Percentiles rank a stretch among this genome's conserved stretches.
Conservation (phyloP, 176 grass and related monocot genomes). For the Oryza coarctata region DNA sequence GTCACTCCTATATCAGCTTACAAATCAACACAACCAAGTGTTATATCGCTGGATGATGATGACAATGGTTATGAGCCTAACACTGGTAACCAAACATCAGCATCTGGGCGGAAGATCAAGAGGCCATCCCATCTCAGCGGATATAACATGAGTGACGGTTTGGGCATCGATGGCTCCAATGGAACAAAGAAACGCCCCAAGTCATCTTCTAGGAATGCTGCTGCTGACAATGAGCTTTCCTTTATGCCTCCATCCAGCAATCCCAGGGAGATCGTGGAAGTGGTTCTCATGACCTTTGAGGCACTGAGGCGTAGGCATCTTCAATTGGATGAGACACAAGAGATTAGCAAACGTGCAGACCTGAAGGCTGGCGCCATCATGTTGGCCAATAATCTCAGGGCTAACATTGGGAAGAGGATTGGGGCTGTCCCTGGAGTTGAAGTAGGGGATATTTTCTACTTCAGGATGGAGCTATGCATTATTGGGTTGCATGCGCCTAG, state of each 20-base stretch:
- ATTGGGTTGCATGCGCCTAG: slow-evolving; percentile 78
- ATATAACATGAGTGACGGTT: slow-evolving; percentile 22
- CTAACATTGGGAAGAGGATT: slow-evolving; percentile 63
- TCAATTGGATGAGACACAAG: slow-evolving; percentile 70
- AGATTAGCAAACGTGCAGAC: slow-evolving; percentile 64
- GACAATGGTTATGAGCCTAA: slow-evolving; percentile 41
- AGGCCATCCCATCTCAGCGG: slow-evolving; percentile 34
- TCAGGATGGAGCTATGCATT: slow-evolving; percentile 85
- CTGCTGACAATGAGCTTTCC: slow-evolving; percentile 28
- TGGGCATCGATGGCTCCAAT: slow-evolving; percentile 20
- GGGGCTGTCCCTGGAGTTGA: slow-evolving; percentile 72
- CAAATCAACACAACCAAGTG: slow-evolving; percentile 18
- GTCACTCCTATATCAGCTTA: slow-evolving; percentile 54
- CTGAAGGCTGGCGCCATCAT: slow-evolving; percentile 69
- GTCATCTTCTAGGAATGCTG: slow-evolving; percentile 29
- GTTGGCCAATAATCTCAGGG: slow-evolving; percentile 57
- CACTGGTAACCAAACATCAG: slow-evolving; percentile 45
- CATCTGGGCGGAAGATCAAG: slow-evolving; percentile 63
- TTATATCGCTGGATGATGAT: slow-evolving; percentile 45
- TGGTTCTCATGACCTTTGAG: slow-evolving; percentile 79
- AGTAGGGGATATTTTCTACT: slow-evolving; percentile 95
- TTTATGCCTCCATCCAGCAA: slow-evolving; percentile 45
- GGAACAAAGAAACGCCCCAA: slow-evolving; percentile 48
- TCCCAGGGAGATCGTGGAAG: slow-evolving; percentile 66
- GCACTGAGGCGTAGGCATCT: slow-evolving; percentile 76